Evolutionary conservation across 129 eudicot genomes (phyloP), one percentile per base, ranked within the genome.

Genomic region (Pittosporum tobira): DNA sequence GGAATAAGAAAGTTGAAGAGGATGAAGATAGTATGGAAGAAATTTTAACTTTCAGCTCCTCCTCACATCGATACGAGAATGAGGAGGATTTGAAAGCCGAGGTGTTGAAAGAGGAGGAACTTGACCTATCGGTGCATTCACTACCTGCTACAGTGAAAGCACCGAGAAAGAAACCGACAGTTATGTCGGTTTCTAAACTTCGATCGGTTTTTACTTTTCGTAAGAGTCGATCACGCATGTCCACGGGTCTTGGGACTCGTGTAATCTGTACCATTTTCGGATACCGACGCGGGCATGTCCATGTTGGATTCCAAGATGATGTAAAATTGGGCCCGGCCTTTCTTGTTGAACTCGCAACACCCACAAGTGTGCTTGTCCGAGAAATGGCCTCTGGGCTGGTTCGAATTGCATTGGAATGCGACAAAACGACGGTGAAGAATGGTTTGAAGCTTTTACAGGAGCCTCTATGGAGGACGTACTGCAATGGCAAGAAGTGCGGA

Each of bases 351-450:
- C 65, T 90, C 8, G 83, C 95, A 3, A 90, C 86, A 1, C 95
- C 88, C 1, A 90, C 95, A 2, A 85, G 94, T 71, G 75, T 73
- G 31, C 73, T 90, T 2, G 94, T 90, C 4, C 71, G 73, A 24
- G 97, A 90, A 73, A 85, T 90, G 97, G 97, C 97, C 4, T 85
- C 95, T 0, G 95, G 97, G 61, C 26, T 73, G 55, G 97, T 85
- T 27, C 72, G 97, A 28, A 81, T 90, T 0, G 95, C 97, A 5
- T 65, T 90, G 57, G 97, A 90, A 47, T 90, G 95, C 47, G 97
- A 90, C 24, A 80, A 78, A 60, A 82, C 66, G 73, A 60, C 1
- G 0, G 75, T 67, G 61, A 82, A 82, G 50, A 81, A 81, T 48
- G 61, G 80, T 14, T 51, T 63, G 15, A 85, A 80, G 85, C 77